phyloP scores from a whole-genome alignment of 148 eudicot species.

The Polygonum maritimum region DNA sequence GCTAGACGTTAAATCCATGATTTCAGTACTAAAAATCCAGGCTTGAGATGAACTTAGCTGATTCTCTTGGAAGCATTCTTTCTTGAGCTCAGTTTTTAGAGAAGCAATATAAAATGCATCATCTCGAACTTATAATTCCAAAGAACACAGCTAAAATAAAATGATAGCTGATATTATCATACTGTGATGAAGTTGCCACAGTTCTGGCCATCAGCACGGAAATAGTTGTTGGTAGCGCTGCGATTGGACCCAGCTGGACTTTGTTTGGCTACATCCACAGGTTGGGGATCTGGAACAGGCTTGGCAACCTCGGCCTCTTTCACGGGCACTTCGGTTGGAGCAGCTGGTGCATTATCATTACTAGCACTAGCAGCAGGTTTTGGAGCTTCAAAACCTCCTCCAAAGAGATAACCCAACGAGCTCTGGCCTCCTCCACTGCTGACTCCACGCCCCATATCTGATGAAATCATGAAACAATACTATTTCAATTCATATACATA shows the following conservation, averaged over 20 bases:
- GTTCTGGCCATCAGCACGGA: conserved; percentile 31
- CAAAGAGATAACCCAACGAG: conserved; percentile 44
- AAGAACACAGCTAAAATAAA: neutral
- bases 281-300: conserved; percentile 17
- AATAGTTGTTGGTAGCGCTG: conserved; percentile 25
- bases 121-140: neutral
- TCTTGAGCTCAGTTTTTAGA: neutral
- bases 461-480: neutral
- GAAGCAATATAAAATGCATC: neutral
- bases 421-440: conserved; percentile 71
- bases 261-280: conserved; percentile 11
- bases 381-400: conserved; percentile 23
- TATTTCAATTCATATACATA: neutral
- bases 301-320: conserved; percentile 20
- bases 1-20: neutral
- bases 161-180: neutral
- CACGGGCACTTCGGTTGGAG: conserved; percentile 15
- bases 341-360: conserved; percentile 14
- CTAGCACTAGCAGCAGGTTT: conserved; percentile 13
- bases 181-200: conserved; percentile 37
- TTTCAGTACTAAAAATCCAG: neutral
- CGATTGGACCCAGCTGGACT: conserved; percentile 28
- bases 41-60: neutral
- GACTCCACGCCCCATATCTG: conserved; percentile 42
- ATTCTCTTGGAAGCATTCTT: neutral